Evolutionary conservation across 768 basidiomycete species (phyloP), one percentile per base, ranked within the genome.

Genomic region (Tephrocybe sp.): DNA sequence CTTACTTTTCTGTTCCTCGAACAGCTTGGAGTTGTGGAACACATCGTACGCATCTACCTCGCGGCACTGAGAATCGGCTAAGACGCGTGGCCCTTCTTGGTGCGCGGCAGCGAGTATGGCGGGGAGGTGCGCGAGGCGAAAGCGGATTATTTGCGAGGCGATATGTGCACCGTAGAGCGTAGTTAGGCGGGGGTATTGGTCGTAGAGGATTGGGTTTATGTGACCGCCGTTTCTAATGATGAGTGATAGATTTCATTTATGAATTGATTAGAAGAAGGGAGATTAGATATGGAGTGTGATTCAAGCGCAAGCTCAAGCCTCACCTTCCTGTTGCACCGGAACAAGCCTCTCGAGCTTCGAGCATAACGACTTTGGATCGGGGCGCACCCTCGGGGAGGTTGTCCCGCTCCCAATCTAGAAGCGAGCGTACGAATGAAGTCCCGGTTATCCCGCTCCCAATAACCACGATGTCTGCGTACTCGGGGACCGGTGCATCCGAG

Each of bases 401-500:
- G 26, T 65, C 59, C 23, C 51, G 47, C 6, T 62, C 58, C 14
- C 64, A 62, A 35, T 73, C 68, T 13, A 89, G 68, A 19, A 85
- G 53, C 8, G 76, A 75, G 54, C 80, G 76, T 4, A 78, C 82
- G 39, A 87, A 64, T 1, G 82, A 73, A 0, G 84, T 73, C 3
- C 87, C 87, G 0, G 88, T 84, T 51, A 91, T 86, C 0, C 89
- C 89, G n/a, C 84, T 85, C 2, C 89, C 89, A 48, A 91, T 77
- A 45, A 91, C 72, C 20, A 89, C 80, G 2, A 90, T 66, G 55
- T 91, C 89, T 5, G 79, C 84, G 44, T 83, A 67, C 0, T 60
- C 54, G 5, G 80, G 82, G 14, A 72, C 44, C 1, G 50, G 47
- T 33, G 63, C 60, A 5, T 45, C 56, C 5, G 59, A 52, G 13